phyloP scores from a whole-genome alignment of 2,329 filamentous ascomycete genomes.

The Fusarium virguliforme region DNA sequence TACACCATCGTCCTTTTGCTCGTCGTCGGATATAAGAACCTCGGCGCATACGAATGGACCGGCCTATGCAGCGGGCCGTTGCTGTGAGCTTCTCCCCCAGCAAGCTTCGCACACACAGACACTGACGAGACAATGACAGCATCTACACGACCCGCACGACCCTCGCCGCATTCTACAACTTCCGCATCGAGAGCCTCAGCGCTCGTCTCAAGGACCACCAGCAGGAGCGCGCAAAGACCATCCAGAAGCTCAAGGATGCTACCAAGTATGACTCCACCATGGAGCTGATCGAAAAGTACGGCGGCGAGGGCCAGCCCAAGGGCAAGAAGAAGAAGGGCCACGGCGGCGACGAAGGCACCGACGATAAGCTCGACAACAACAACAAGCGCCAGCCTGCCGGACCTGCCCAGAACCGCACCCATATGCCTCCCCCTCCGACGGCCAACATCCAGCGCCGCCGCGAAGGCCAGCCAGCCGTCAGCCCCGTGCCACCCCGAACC shows the following conservation, averaged over 20 bases:
- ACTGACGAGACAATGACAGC: constrained; percentile 62
- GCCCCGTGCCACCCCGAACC: constrained; percentile 51
- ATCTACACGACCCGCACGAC: constrained; percentile 82
- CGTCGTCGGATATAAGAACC: constrained; percentile 86
- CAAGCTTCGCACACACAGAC: constrained; percentile 6
- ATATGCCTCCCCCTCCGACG: constrained; percentile 72
- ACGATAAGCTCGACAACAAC: constrained; percentile 26
- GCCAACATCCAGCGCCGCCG: constrained; percentile 73
- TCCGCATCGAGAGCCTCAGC: constrained; percentile 81
- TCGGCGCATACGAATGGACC: constrained; percentile 83
- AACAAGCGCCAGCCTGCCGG: constrained; percentile 36
- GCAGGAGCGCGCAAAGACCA: constrained; percentile 86
- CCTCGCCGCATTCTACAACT: constrained; percentile 82
- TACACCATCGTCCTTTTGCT: constrained; percentile 86
- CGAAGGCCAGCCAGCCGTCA: constrained; percentile 50
- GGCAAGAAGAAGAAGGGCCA: constrained; percentile 52
- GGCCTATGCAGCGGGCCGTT: constrained; percentile 84
- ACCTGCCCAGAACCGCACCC: constrained; percentile 58
- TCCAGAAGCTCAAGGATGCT: constrained; percentile 93
- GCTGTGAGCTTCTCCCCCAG: constrained; percentile 68
- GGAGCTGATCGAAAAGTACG: constrained; percentile 94
- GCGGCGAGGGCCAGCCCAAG: constrained; percentile 71
- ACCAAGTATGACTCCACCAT: constrained; percentile 97
- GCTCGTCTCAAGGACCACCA: constrained; percentile 81
- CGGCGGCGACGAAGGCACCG: constrained; percentile 25